Evolutionary conservation across 805 yeast species (phyloP), one percentile per base, ranked within the genome.

Genomic region (Candida sakaeoensis): DNA sequence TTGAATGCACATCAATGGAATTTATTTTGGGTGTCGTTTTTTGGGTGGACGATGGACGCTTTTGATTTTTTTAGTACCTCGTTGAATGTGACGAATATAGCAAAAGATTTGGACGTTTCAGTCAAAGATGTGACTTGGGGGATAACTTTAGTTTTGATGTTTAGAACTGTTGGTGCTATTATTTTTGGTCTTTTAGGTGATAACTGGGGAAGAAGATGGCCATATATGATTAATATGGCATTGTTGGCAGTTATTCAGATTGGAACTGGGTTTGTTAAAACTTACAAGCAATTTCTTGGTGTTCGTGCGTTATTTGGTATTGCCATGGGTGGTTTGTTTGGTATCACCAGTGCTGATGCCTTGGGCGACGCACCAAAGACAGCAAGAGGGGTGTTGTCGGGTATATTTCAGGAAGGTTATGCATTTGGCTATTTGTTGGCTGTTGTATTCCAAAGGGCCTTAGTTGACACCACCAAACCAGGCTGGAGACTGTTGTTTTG

Each of bases 401-500:
- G 89, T 36, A 60, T 75, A 13, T 75, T 73, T 56, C 72, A 72
- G 45, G 70, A 72, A 39, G 79, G 77, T 36, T 76, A 82, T 48
- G 82, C 84, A 8, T 68, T 82, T 46, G 90, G 89, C 10, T 80
- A 79, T 51, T 69, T 82, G 39, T 63, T 81, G 18, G 85, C 79
- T 1, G 82, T 77, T 22, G 62, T 78, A n/a, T 82, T 82, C 62
- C 75, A 65, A 53, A 68, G 87, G 45, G 88, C 86, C 8, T 65
- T 81, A 43, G 52, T 52, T 33, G 51, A 56, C 33, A 56, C 54
- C 44, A 56, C 73, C 4, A 51, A 60, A 3, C 75, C 79, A 46
- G 72, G 75, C 5, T 83, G 91, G 91, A 69, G 87, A 52, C 72
- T 85, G 1, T 61, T 82, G 32, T 82, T 79, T 60, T 83, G 89